phyloP scores from a whole-genome alignment of 371 early-diverging fungal genomes.

The Lichtheimia corymbifera region DNA sequence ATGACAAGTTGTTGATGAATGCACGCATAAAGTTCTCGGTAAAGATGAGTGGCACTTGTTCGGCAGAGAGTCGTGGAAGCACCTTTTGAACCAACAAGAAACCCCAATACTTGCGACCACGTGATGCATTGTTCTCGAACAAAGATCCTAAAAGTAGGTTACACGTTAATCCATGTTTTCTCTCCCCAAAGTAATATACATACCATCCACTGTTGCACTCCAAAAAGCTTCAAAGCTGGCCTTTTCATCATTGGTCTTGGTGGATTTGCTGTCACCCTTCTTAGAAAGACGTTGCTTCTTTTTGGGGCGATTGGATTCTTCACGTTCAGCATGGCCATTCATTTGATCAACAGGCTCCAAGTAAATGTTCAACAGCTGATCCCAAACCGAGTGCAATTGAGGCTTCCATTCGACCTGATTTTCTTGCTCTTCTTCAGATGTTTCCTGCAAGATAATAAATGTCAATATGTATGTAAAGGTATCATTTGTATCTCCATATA shows the following conservation, averaged over 20 bases:
- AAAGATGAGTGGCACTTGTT: conserved; percentile 75
- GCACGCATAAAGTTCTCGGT: conserved; percentile 82
- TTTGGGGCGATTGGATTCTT: conserved; percentile 20
- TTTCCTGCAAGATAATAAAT: conserved; percentile 1
- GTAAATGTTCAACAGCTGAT: conserved; percentile 63
- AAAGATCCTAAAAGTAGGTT: conserved; percentile 53
- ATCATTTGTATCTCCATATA: too few species aligned
- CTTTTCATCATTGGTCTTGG: conserved; percentile 11
- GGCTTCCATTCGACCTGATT: conserved; percentile 69
- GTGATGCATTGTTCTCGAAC: conserved; percentile 70
- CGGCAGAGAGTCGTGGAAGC: conserved; percentile 61
- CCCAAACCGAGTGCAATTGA: conserved; percentile 83
- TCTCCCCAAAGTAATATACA: conserved; percentile 11
- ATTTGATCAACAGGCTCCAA: conserved; percentile 20
- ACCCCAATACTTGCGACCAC: conserved; percentile 89
- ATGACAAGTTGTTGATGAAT: conserved; percentile 81
- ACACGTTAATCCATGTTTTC: background rate
- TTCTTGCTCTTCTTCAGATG: conserved; percentile 36
- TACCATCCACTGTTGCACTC: conserved; percentile 76
- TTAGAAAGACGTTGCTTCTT: conserved; percentile 20
- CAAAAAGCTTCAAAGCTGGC: conserved; percentile 81
- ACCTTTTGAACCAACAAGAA: conserved; percentile 78
- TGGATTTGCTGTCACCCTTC: conserved; percentile 14
- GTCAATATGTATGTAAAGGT: too few species aligned
- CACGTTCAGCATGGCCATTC: conserved; percentile 16